phyloP scores from a whole-genome alignment of 805 yeast genomes.

The Sungouiozyma intestinalis region DNA sequence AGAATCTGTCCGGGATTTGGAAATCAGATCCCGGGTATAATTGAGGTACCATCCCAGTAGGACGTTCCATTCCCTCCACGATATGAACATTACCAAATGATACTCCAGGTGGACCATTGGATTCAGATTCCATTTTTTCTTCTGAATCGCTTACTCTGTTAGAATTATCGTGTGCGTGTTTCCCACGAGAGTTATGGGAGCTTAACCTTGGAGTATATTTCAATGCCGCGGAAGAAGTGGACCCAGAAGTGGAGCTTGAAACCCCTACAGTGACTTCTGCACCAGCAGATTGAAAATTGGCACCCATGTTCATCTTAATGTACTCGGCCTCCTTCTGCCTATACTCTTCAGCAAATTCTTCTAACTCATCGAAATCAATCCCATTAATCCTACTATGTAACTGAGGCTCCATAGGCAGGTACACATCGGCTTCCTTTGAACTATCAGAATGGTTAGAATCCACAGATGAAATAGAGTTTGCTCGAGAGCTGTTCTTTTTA shows the following conservation, averaged over 20 bases:
- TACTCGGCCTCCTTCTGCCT: conserved; percentile 36
- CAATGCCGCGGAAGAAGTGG: conserved; percentile 46
- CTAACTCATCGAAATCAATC: conserved; percentile 85
- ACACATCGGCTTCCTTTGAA: conserved; percentile 83
- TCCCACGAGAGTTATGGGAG: neutral
- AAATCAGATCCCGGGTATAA: conserved; percentile 1
- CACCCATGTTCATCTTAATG: conserved; percentile 1
- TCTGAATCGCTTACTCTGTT: neutral
- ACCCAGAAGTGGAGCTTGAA: conserved; percentile 19
- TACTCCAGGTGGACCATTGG: conserved; percentile 21
- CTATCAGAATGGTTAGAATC: conserved; percentile 69
- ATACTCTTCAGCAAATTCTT: conserved; percentile 61
- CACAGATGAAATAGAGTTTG: conserved; percentile 9
- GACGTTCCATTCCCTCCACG: conserved; percentile 24
- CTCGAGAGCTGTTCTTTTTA: conserved; percentile 9
- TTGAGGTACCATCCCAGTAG: conserved; percentile 4
- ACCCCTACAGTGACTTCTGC: conserved; percentile 3
- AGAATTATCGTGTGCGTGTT: neutral
- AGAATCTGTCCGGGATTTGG: conserved; percentile 60
- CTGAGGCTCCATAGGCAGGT: conserved; percentile 76
- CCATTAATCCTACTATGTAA: conserved; percentile 58
- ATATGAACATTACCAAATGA: conserved; percentile 31
- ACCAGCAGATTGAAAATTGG: neutral
- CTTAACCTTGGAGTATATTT: conserved; percentile 45
- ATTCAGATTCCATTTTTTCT: neutral